A percentile compares a stretch with the other conserved stretches of the same genome.
These are phyloP conservation scores for Lonicera japonica DNA, from an alignment of 129 eudicot genomes.

Conservation along the genomic window DNA sequence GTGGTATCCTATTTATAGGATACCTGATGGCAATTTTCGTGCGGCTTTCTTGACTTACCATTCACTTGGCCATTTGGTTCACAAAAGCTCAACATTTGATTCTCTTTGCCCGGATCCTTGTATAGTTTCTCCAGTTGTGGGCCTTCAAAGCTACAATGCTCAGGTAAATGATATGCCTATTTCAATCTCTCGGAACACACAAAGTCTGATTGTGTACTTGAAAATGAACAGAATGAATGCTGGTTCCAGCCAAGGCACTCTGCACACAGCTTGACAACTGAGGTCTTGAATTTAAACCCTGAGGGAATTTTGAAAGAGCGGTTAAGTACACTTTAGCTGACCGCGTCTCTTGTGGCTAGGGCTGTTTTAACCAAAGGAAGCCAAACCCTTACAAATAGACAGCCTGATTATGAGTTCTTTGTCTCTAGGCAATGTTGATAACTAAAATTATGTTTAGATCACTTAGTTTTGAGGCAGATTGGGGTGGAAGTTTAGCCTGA, in stretches of 20 bases:
- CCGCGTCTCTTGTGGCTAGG: slow-evolving; percentile 24
- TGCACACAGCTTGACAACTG: background rate
- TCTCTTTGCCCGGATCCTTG: slow-evolving; percentile 4
- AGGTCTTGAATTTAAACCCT: slow-evolving; percentile 2
- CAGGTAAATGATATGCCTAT: slow-evolving; percentile 19
- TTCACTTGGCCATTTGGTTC: slow-evolving; percentile 29
- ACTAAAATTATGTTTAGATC: background rate
- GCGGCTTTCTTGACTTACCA: slow-evolving; percentile 40
- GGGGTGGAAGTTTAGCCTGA: background rate
- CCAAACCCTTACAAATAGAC: slow-evolving; percentile 11
- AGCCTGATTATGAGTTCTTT: slow-evolving; percentile 30
- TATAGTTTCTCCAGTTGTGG: slow-evolving; percentile 28
- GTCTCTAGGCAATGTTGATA: slow-evolving; percentile 14
- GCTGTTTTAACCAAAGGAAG: slow-evolving; percentile 15
- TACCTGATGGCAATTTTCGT: slow-evolving; percentile 35
- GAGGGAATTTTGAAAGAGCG: slow-evolving; percentile 20
- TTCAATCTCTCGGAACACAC: background rate
- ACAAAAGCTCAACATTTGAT: slow-evolving; percentile 3
- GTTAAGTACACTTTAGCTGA: slow-evolving; percentile 21
- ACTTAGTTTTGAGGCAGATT: background rate
- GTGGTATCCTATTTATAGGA: slow-evolving; percentile 37
- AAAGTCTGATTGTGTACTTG: background rate
- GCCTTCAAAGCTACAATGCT: slow-evolving; percentile 35
- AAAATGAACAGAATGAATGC: slow-evolving; percentile 22
- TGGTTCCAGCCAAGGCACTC: slow-evolving; percentile 25